Evolutionary conservation across 352 stramenopile genomes (phyloP).

Genomic region (Phytophthora pseudosyringae): DNA sequence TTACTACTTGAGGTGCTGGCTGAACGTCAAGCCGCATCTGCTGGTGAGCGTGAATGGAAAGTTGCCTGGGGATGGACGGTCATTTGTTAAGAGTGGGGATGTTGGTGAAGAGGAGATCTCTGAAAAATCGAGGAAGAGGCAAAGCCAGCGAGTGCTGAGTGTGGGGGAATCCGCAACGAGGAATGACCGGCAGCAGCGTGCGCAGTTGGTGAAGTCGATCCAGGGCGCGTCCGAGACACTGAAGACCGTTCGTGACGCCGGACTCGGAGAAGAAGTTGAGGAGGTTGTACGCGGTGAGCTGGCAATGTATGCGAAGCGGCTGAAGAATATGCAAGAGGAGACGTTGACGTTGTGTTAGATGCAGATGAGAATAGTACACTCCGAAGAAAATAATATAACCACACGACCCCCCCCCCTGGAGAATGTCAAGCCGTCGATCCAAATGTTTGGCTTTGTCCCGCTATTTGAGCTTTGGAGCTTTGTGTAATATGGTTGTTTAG

Average conservation of each 20-base stretch:
- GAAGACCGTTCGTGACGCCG: not conserved
- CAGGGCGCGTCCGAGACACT: not conserved
- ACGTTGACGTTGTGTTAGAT: too few relatives aligned
- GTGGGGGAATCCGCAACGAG: not conserved
- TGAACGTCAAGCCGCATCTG: conserved; percentile 14
- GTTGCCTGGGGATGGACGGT: not conserved
- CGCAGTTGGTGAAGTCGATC: not conserved
- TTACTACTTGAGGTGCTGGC: conserved; percentile 13
- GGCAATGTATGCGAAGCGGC: not conserved
- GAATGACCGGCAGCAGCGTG: not conserved
- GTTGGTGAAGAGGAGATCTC: not conserved
- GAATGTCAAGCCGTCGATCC: too few relatives aligned
- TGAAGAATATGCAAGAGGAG: not conserved
- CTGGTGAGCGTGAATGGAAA: conserved; percentile 13
- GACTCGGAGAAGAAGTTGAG: not conserved
- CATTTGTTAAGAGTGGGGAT: not conserved
- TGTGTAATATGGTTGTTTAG: too few relatives aligned
- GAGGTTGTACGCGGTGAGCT: not conserved
- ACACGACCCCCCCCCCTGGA: too few relatives aligned
- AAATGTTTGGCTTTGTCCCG: too few relatives aligned
- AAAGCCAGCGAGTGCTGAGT: not conserved
- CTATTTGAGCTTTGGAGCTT: too few relatives aligned
- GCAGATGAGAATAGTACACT: too few relatives aligned
- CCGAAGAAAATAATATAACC: too few relatives aligned
- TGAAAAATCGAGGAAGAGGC: not conserved